Percentiles rank a stretch among this genome's conserved stretches.
Conservation (phyloP, 495 filamentous ascomycete species). For the Pyronema domesticum region DNA sequence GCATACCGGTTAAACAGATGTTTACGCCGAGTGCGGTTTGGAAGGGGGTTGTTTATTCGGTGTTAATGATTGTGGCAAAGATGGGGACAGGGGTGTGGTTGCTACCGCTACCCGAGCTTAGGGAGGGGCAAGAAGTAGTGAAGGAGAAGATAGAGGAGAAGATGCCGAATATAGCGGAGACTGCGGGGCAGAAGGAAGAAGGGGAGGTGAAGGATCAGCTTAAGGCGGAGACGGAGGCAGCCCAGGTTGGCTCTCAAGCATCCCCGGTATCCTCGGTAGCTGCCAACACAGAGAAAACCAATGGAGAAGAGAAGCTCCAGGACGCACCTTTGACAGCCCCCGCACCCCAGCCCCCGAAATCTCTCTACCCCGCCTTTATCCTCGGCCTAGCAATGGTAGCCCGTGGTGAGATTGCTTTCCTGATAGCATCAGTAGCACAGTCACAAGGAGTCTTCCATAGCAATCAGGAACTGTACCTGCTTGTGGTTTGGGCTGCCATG, state of each 20-base stretch:
- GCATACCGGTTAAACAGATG: slow-evolving; percentile 55
- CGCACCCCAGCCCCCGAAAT: neutral
- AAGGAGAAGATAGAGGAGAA: too few species aligned
- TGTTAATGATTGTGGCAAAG: slow-evolving; percentile 54
- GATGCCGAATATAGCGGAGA: too few species aligned
- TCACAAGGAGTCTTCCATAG: slow-evolving; percentile 38
- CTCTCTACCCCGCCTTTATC: slow-evolving; percentile 27
- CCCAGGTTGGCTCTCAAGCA: too few species aligned
- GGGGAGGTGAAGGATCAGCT: too few species aligned
- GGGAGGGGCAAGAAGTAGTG: neutral
- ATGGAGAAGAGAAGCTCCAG: too few species aligned
- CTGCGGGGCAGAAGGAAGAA: too few species aligned
- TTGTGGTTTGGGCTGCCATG: slow-evolving; percentile 58
- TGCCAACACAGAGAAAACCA: too few species aligned
- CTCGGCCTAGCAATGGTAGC: slow-evolving; percentile 51
- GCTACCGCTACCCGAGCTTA: slow-evolving; percentile 27
- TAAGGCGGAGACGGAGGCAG: too few species aligned
- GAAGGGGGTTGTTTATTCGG: slow-evolving; percentile 52
- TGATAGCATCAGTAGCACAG: slow-evolving; percentile 54
- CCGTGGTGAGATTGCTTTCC: slow-evolving; percentile 60
- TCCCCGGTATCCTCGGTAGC: too few species aligned
- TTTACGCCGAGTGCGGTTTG: slow-evolving; percentile 46
- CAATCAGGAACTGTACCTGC: slow-evolving; percentile 37
- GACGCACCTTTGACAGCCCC: neutral
- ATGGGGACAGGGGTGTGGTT: slow-evolving; percentile 46